Evolutionary conservation across 352 stramenopile genomes (phyloP).

Genomic region (Phytophthora nicotianae): DNA sequence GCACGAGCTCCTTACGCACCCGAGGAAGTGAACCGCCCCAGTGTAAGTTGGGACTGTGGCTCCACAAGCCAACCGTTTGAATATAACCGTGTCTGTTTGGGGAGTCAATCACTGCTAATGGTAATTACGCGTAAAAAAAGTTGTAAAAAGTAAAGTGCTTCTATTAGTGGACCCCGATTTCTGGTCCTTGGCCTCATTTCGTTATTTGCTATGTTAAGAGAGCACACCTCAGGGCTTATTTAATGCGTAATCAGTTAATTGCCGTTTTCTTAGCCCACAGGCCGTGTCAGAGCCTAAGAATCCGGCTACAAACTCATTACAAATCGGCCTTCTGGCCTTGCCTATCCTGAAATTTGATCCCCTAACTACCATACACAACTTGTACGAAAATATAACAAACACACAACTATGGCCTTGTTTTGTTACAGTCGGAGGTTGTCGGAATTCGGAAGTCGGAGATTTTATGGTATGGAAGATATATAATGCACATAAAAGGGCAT

Average conservation of each 20-base stretch:
- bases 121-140: background rate
- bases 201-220: background rate
- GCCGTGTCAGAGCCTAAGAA: background rate
- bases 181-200: background rate
- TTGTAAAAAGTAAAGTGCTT: background rate
- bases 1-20: no score
- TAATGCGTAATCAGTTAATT: background rate
- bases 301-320: background rate
- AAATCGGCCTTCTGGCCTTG: background rate
- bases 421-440: no score
- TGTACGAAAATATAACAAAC: no score
- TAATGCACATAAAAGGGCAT: no score
- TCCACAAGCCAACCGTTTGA: no score
- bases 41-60: no score
- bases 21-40: no score
- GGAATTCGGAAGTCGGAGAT: no score
- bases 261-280: background rate
- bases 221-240: background rate
- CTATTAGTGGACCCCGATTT: background rate
- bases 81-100: no score
- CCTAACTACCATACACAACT: no score
- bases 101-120: background rate
- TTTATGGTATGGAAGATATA: slow-evolving; percentile 1
- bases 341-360: no score
- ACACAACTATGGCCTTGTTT: no score